Evolutionary conservation across 2,329 filamentous ascomycete genomes (phyloP), one percentile per base, ranked within the genome.

Genomic region (Xylariomycetidae sp.): DNA sequence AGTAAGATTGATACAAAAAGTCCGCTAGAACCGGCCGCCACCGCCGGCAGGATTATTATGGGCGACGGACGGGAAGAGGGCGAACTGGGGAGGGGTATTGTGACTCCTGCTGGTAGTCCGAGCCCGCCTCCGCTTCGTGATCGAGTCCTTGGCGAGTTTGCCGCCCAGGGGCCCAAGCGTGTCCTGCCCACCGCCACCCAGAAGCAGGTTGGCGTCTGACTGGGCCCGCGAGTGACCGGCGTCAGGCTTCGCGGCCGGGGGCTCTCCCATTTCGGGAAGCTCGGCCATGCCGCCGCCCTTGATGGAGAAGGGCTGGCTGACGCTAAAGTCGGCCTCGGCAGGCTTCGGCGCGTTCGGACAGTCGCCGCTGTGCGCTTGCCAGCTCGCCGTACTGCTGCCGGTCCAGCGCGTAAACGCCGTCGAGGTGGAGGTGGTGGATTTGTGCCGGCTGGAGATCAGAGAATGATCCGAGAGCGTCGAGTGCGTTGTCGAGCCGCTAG

Each of bases 351-450:
- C 30, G 17, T 33, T 27, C 12, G 30, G 41, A 18, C 38, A 38
- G 9, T 39, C 19, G 5, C 50, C 50, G 18, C 40, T 30, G 18
- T 42, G 41, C 9, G 31, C 41, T 30, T 49, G 47, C 50, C 49
- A 53, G 37, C 50, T 52, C 51, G 47, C 63, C 46, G 45, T 64
- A 37, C 66, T 74, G 58, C 71, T 77, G 27, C 62, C 57, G 4
- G 73, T 79, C 50, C 73, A 62, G 5, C 70, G 67, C 5, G 72
- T 77, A 37, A 72, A 61, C 25, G 68, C 69, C 1, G 74, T 76
- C 39, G 68, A 69, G 8, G 65, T 69, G 4, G 74, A 78, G 16
- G 67, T 63, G 12, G 66, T 64, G 10, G 74, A 79, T 30, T 67
- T 62, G 52, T 77, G 72, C 16, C 71, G 71, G 28, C 61, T 67